Base-by-base conservation (phyloP, 768 basidiomycete species). In the Rhodotorula graminis region DNA sequence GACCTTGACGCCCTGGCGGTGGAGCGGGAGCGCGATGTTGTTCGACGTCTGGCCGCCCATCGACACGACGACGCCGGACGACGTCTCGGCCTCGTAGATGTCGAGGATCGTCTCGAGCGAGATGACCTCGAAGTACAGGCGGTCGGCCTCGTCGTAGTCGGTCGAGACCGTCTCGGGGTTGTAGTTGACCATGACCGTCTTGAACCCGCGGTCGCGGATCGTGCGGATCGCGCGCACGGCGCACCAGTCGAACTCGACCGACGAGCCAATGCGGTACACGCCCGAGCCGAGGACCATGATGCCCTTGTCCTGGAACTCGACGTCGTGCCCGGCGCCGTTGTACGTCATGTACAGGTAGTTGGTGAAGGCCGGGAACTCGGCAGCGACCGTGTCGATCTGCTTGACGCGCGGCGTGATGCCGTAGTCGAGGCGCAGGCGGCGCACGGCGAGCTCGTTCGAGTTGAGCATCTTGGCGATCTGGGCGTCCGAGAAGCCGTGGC, bases 161-260 rank as follows among this genome's bases (percentile, higher is more conserved):
- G 96, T 97, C 79, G 91, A 93, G 81, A 99, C 96, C 2, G 96
- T 99, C 84, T 98, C 95, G 23, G 95, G 96, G 82, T 99, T 98
- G 83, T 98, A 98, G 84, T 99, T 98, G 84, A 98, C 90, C 95
- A 98, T 99, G 81, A 98, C 88, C 9, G 95, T 98, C 73, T 91
- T 92, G 61, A 93, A 83, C 27, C 94, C 93, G 78, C 91, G 89
- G n/a, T 95, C 91, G 75, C 94, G 92, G 42, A 99, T 85, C 0
- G 96, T 98, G 77, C 95, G 85, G 80, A 98, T 98, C 46, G 94
- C 93, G 61, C 94, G 89, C 65, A 99, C 95, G 25, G 95, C 96
- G 81, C 95, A 98, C 95, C 95, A 99, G 81, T 98, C 95, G 82
- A 99, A 98, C 83, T 99, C 95, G 81, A 99, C 95, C 9, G 94